Conservation (phyloP, 1,139 yeast species). For the Diutina rugosa region DNA sequence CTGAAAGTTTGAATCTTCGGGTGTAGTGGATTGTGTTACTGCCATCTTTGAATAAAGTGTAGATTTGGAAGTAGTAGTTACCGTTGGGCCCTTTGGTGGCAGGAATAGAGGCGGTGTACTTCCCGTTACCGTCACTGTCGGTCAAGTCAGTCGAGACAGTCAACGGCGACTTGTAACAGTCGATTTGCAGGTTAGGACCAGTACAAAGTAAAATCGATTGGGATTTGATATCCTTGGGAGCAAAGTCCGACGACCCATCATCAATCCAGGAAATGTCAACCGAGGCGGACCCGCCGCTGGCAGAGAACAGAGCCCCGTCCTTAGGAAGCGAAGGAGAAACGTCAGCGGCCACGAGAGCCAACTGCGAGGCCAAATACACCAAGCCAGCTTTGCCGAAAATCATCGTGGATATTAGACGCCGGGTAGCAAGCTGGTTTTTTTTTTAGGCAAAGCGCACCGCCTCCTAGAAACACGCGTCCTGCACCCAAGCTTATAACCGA, state of each 20-base stretch:
- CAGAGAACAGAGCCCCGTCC: neutral
- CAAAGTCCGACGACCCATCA: neutral
- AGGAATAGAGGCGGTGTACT: neutral
- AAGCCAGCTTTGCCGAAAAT: neutral
- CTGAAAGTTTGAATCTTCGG: conserved; percentile 48
- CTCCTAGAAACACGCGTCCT: neutral
- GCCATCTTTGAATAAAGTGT: conserved; percentile 18
- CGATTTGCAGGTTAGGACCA: neutral
- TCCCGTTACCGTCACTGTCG: neutral
- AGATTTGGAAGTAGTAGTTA: conserved; percentile 56
- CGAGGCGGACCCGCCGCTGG: neutral
- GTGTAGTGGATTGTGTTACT: conserved; percentile 63
- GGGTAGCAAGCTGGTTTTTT: neutral
- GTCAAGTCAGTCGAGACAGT: neutral
- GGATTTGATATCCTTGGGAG: neutral
- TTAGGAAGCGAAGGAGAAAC: neutral
- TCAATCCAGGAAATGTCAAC: neutral
- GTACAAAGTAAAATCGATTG: neutral
- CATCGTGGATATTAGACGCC: neutral
- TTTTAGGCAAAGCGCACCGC: neutral
- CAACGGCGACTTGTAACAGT: neutral
- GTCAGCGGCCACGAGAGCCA: neutral
- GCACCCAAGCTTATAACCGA: neutral
- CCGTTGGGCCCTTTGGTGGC: conserved; percentile 22
- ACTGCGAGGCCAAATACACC: neutral